phyloP scores from a whole-genome alignment of 1,284 basidiomycete species.

The Sporisorium iseilematis-ciliati region DNA sequence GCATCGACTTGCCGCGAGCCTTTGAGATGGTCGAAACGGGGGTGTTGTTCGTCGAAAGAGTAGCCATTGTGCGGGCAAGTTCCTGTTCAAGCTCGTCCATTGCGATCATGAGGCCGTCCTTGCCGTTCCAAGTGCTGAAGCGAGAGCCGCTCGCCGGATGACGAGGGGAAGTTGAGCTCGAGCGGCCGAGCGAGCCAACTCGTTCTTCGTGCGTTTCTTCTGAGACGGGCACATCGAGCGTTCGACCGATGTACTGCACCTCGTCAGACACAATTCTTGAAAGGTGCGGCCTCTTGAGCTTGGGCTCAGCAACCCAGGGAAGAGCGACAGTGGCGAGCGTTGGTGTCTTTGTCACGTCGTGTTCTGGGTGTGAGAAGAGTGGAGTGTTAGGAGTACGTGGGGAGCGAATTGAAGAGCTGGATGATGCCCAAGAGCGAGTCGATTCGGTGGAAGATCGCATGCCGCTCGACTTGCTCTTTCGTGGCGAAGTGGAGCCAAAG shows the following conservation, averaged over 20 bases:
- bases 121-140: conserved; percentile 29
- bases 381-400: conserved; percentile 18
- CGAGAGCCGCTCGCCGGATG: conserved; percentile 19
- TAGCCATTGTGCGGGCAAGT: conserved; percentile 39
- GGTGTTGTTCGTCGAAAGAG: conserved; percentile 26
- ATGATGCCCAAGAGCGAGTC: conserved; percentile 25
- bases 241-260: conserved; percentile 40
- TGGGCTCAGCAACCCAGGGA: conserved; percentile 16
- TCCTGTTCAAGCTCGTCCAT: conserved; percentile 47
- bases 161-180: conserved; percentile 2
- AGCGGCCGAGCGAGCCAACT: conserved; percentile 2
- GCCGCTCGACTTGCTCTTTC: conserved; percentile 20
- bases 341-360: conserved; percentile 28
- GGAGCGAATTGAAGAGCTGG: conserved; percentile 27
- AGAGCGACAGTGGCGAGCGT: conserved; percentile 13
- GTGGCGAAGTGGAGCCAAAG: conserved; percentile 45
- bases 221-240: conserved; percentile 35
- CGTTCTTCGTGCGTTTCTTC: conserved; percentile 28
- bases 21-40: conserved; percentile 22
- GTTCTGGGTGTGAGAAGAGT: conserved; percentile 26
- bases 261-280: conserved; percentile 28
- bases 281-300: conserved; percentile 13
- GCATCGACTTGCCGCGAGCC: conserved; percentile 23
- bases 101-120: conserved; percentile 41
- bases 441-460: conserved; percentile 32